Base-by-base conservation (phyloP, 768 basidiomycete species). In the Suillus paluster region DNA sequence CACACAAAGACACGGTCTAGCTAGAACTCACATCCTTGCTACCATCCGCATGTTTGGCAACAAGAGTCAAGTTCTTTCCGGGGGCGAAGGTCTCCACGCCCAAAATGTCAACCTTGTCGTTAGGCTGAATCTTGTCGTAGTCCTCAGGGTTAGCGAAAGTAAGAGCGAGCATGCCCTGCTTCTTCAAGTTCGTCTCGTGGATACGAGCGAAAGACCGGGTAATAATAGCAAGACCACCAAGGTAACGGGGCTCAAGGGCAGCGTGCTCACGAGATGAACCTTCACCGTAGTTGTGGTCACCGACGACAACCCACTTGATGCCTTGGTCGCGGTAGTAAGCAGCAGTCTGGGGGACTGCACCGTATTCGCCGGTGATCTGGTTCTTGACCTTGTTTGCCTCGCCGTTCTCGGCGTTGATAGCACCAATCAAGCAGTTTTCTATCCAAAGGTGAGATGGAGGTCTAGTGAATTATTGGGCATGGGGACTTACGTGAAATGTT, bases 261-360 rank as follows among this genome's bases (percentile, higher is more conserved):
- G 97, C 97, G 78, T 97, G 96, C 79, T 98, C 96, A 77, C 96
- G 95, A 60, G 95, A 97, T 14, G 96, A 98, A 71, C 96, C 96
- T 81, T 98, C 96, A 74, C 96, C 96, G 79, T 98, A 97, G 85
- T 96, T 94, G 79, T 86, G 84, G 79, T 94, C 92, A 76, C 97
- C 97, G 69, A 99, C 84, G 69, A 98, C 97, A 64, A 99, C 94
- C 97, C 97, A 99, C 77, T 95, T 91, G 79, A 94, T 85, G 66
- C 90, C 92, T 59, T 86, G 75, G 70, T 94, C 91, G 63, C 95
- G 93, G 84, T 99, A 99, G 74, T 86, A 81, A 55, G 90, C 91
- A 63, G 86, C 97, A 59, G 89, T 88, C 74, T 90, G 84, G 15
- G 97, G 97, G 63, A 99, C 94, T 60, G 86, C 83, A 34, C 82